Base-by-base conservation (phyloP, 345 rosid species). In the Bruguiera gymnorhiza region DNA sequence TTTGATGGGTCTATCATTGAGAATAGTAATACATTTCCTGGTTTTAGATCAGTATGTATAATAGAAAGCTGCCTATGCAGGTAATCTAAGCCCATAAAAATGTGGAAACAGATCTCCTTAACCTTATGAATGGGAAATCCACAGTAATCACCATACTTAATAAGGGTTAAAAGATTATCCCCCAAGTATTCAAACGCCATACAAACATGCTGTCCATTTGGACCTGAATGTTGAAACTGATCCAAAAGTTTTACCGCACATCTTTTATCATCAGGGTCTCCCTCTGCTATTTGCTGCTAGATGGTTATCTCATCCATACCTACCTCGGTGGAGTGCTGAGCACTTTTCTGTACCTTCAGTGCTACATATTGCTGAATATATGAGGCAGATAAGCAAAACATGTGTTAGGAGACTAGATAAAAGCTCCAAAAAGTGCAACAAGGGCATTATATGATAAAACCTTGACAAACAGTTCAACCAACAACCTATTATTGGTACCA, bases 171-270 rank as follows among this genome's bases (percentile, higher is more conserved):
- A 52, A 88, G 89, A 78, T 86, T 86, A 75, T 88, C 93, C 10
- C 93, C 93, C 63, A 88, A 76, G 79, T 85, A 88, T 76, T 88
- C 93, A 75, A 88, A 88, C 68, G 83, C 89, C 93, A 86, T 88
- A 72, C 90, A 88, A 37, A 88, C 85, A 63, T 88, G 93, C 80
- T 88, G 91, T 13, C 94, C 94, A 71, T 88, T 88, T 15, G 89
- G 89, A 50, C 94, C 94, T 1, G 86, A 88, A 79, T 88, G 94
- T 79, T 85, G 86, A 75, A 88, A 88, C 74, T 88, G 88, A 82
- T 88, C 91, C 78, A 88, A 83, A 70, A 88, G 93, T 75, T 86
- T 86, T 57, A 88, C 93, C 8, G 86, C 89, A 68, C 90, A 85
- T 46, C 79, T 88, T 65, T 76, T 85, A 73, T 88, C 89, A 15